Conservation (phyloP, 2,329 filamentous ascomycete genomes). For the Periconia sp. region DNA sequence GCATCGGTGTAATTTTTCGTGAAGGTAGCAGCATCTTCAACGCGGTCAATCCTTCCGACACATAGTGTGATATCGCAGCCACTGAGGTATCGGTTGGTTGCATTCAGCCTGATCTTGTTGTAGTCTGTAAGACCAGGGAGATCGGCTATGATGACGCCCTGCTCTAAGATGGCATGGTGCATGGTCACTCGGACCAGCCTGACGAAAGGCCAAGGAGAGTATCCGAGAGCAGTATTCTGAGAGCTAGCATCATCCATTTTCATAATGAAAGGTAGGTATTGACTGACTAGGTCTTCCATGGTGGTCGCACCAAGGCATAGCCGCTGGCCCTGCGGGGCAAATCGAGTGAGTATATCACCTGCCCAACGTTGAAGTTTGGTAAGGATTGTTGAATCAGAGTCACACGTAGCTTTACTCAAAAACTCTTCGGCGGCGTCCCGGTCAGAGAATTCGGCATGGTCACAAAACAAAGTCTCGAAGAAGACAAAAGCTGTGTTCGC, state of each 20-base stretch:
- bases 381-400: too few species aligned
- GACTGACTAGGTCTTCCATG: slow-evolving; percentile 10
- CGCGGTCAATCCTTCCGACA: slow-evolving; percentile 22
- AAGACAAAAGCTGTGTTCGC: not conserved
- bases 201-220: slow-evolving; percentile 30
- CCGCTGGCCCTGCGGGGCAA: too few species aligned
- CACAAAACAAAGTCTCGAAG: not conserved
- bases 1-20: slow-evolving; percentile 18
- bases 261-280: slow-evolving; percentile 16
- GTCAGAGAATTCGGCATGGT: not conserved
- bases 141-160: slow-evolving; percentile 22
- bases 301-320: slow-evolving; percentile 5
- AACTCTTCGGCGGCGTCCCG: not conserved
- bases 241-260: slow-evolving; percentile 11
- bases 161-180: slow-evolving; percentile 10
- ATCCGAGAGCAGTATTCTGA: slow-evolving; percentile 13
- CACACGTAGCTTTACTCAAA: too few species aligned
- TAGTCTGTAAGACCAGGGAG: slow-evolving; percentile 22
- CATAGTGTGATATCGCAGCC: slow-evolving; percentile 25
- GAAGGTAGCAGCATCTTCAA: slow-evolving; percentile 12
- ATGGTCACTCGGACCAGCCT: slow-evolving; percentile 16
- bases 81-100: slow-evolving; percentile 19
- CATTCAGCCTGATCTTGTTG: slow-evolving; percentile 15
- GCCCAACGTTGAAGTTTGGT: too few species aligned
- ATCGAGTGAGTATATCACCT: too few species aligned